These are phyloP conservation scores for Lagerstroemia speciosa DNA, from an alignment of 345 rosid genomes.

Conservation along the genomic window DNA sequence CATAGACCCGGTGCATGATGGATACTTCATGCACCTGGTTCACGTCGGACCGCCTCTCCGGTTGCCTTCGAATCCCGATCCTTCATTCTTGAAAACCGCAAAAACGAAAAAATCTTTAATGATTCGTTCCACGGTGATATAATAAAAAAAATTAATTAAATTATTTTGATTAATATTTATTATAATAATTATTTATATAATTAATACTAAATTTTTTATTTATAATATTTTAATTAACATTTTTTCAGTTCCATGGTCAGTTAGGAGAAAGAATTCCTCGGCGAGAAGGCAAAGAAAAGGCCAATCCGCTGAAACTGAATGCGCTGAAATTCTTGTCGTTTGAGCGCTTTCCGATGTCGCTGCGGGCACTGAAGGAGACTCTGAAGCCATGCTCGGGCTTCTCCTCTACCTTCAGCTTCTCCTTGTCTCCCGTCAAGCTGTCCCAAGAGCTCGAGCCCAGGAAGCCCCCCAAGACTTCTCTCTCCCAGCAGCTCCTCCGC, in stretches of 20 bases:
- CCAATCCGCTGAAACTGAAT: neutral
- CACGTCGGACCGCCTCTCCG: neutral
- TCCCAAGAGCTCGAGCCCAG: slow-evolving; percentile 40
- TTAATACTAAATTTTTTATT: no score
- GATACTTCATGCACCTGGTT: neutral
- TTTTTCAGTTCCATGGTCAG: no score
- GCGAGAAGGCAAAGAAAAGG: no score
- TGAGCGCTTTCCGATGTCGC: slow-evolving; percentile 25
- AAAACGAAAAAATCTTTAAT: no score
- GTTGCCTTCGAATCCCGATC: neutral
- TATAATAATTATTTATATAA: no score
- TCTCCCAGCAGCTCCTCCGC: slow-evolving; percentile 67
- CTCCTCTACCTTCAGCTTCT: slow-evolving; percentile 9
- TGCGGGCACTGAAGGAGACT: slow-evolving; percentile 52
- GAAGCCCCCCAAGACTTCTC: slow-evolving; percentile 82
- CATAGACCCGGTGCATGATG: neutral
- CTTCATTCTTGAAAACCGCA: no score
- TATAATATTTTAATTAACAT: no score
- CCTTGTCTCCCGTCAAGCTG: slow-evolving; percentile 22
- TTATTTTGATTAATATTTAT: no score
- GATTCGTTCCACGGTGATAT: no score
- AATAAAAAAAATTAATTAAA: no score
- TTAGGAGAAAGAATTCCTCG: no score
- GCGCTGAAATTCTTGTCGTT: neutral
- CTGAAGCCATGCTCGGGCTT: slow-evolving; percentile 53